Conservation (phyloP, 208 protist species). For the Acanthamoeba lenticulata region DNA sequence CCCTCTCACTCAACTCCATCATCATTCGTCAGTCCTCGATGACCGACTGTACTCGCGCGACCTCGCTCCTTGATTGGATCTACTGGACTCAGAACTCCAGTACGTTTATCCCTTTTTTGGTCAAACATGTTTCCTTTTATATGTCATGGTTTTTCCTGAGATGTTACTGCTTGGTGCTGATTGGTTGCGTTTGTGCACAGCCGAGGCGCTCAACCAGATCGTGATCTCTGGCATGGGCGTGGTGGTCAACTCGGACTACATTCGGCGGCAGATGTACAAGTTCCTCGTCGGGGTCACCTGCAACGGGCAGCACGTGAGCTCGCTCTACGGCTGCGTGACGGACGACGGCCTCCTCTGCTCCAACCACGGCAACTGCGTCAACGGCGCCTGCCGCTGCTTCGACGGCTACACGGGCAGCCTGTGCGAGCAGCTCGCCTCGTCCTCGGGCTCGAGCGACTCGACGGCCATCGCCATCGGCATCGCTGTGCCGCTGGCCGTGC, state of each 20-base stretch:
- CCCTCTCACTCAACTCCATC: constrained; percentile 15
- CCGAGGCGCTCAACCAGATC: constrained; percentile 16
- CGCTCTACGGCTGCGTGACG: background rate
- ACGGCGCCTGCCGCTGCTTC: background rate
- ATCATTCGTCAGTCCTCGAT: constrained; percentile 8
- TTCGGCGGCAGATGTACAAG: constrained; percentile 1
- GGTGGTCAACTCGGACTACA: background rate
- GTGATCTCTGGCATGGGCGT: constrained; percentile 30
- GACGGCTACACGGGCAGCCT: background rate
- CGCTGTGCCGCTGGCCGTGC: background rate
- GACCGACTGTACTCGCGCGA: constrained; percentile 2
- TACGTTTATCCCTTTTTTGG: background rate
- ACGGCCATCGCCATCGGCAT: background rate
- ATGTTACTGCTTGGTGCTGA: too few species aligned
- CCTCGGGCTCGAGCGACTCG: background rate
- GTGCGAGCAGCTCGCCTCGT: background rate
- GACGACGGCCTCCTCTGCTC: background rate
- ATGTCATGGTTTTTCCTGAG: background rate
- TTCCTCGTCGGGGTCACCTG: background rate
- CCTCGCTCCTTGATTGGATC: constrained; percentile 24
- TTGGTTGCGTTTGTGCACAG: background rate
- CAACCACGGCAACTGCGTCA: background rate
- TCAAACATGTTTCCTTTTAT: background rate
- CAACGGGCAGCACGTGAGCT: background rate
- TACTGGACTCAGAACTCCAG: constrained; percentile 58